A percentile compares a stretch with the other conserved stretches of the same genome.
These are phyloP conservation scores for Diatrype stigma DNA, from an alignment of 2,329 filamentous ascomycete genomes.

Conservation along the genomic window DNA sequence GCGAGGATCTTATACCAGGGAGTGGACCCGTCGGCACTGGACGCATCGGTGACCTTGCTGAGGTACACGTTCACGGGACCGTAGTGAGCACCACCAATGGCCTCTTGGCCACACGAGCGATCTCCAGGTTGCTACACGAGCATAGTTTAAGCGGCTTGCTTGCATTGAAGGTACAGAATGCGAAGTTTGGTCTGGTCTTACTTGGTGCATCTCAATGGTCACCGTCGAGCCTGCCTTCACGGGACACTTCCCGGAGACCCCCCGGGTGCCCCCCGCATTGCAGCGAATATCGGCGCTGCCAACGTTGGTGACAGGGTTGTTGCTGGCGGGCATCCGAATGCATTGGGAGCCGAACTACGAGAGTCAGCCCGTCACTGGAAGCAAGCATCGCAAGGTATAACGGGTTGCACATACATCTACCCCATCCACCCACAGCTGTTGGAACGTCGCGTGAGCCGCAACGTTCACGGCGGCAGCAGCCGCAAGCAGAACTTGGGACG, in stretches of 20 bases:
- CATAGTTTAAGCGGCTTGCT: background rate
- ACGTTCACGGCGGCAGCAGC: slow-evolving; percentile 35
- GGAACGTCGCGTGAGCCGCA: slow-evolving; percentile 47
- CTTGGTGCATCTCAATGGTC: slow-evolving; percentile 28
- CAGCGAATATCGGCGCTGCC: slow-evolving; percentile 39
- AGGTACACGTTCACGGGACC: slow-evolving; percentile 51
- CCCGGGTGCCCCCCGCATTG: slow-evolving; percentile 32
- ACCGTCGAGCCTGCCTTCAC: slow-evolving; percentile 32
- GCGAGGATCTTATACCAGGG: slow-evolving; percentile 52
- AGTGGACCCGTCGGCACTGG: slow-evolving; percentile 37
- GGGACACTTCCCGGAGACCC: slow-evolving; percentile 39
- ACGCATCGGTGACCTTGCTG: slow-evolving; percentile 44
- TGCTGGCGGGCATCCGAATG: slow-evolving; percentile 44
- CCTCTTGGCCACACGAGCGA: slow-evolving; percentile 41
- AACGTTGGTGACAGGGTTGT: slow-evolving; percentile 47
- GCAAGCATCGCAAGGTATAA: no score
- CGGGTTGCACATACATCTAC: no score
- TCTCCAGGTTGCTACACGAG: slow-evolving; percentile 37
- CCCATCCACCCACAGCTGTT: slow-evolving; percentile 48
- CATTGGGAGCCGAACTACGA: slow-evolving; percentile 36
- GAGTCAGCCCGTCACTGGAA: slow-evolving; percentile 20
- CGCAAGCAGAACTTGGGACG: slow-evolving; percentile 26
- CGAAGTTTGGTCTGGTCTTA: slow-evolving; percentile 5
- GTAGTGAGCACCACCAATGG: slow-evolving; percentile 51
- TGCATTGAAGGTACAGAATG: background rate